phyloP scores from a whole-genome alignment of 2,329 filamentous ascomycete genomes.

The Thelonectria olida region DNA sequence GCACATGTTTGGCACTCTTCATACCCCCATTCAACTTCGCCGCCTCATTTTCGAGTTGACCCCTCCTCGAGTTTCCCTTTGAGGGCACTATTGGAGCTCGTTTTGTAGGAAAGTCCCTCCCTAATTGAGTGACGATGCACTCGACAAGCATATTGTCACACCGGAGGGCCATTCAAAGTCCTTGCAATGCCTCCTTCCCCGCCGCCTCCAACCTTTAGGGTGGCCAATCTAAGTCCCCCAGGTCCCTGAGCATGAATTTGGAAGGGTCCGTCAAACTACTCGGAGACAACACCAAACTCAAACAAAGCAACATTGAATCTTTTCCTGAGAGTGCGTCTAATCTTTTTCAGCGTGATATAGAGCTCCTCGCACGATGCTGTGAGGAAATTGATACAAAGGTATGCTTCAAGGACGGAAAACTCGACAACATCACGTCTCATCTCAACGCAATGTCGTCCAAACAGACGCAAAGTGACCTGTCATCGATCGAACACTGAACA shows the following conservation, averaged over 20 bases:
- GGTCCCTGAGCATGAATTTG: background rate
- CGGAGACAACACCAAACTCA: background rate
- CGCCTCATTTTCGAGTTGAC: constrained; percentile 29
- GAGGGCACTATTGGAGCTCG: constrained; percentile 16
- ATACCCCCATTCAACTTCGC: constrained; percentile 28
- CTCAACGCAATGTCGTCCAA: constrained; percentile 2
- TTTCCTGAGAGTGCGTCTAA: background rate
- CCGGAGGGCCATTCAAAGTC: constrained; percentile 11
- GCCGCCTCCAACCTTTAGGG: background rate
- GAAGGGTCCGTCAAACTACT: background rate
- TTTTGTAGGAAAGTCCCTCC: constrained; percentile 10
- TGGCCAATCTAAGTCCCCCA: background rate
- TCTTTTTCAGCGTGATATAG: background rate
- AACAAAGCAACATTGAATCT: constrained; percentile 8
- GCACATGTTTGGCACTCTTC: constrained; percentile 24
- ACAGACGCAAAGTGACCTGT: background rate
- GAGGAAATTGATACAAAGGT: background rate
- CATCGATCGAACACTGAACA: constrained; percentile 7
- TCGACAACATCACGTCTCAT: constrained; percentile 1
- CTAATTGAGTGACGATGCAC: constrained; percentile 28
- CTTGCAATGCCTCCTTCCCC: background rate
- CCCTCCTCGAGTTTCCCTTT: constrained; percentile 11
- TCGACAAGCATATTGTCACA: constrained; percentile 30
- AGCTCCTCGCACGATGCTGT: background rate
- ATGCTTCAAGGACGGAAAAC: background rate